These are phyloP conservation scores for Torulaspora delbrueckii DNA, from an alignment of 805 yeast genomes.

Conservation along the genomic window DNA sequence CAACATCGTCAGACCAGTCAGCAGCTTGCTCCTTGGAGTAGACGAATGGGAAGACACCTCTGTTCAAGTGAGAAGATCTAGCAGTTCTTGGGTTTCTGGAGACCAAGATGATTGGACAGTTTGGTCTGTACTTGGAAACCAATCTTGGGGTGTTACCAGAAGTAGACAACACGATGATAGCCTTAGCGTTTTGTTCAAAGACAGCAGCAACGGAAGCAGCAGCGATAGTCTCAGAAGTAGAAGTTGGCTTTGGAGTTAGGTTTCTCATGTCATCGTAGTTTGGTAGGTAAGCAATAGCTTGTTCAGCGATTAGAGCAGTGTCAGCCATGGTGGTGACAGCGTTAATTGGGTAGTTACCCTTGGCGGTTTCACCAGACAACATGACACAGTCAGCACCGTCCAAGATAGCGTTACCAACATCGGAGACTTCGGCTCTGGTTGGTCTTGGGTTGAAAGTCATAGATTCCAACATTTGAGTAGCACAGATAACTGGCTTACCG, in stretches of 20 bases:
- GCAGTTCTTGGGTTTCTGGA: constrained; percentile 93
- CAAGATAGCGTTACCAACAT: constrained; percentile 97
- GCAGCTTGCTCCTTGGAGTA: constrained; percentile 55
- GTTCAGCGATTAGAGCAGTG: constrained; percentile 93
- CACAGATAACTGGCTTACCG: constrained; percentile 99
- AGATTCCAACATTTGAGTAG: constrained; percentile 99
- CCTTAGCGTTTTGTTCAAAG: constrained; percentile 94
- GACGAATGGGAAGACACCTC: constrained; percentile 98
- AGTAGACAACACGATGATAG: constrained; percentile 92
- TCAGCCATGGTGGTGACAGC: constrained; percentile 99
- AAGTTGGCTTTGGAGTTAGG: constrained; percentile 81
- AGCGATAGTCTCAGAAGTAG: constrained; percentile 94
- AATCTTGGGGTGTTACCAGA: constrained; percentile 94
- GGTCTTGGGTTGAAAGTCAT: constrained; percentile 99
- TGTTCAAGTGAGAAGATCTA: constrained; percentile 90
- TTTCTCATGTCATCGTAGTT: constrained; percentile 84
- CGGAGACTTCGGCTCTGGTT: constrained; percentile 99
- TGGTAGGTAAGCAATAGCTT: constrained; percentile 84
- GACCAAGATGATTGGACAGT: constrained; percentile 95
- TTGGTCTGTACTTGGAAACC: constrained; percentile 95
- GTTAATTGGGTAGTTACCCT: constrained; percentile 97
- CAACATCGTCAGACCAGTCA: constrained; percentile 96
- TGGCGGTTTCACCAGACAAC: constrained; percentile 99
- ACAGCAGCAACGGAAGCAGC: constrained; percentile 95
- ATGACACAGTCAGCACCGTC: constrained; percentile 99